Conservation (phyloP, 805 yeast genomes). For the Candida maltosa region DNA sequence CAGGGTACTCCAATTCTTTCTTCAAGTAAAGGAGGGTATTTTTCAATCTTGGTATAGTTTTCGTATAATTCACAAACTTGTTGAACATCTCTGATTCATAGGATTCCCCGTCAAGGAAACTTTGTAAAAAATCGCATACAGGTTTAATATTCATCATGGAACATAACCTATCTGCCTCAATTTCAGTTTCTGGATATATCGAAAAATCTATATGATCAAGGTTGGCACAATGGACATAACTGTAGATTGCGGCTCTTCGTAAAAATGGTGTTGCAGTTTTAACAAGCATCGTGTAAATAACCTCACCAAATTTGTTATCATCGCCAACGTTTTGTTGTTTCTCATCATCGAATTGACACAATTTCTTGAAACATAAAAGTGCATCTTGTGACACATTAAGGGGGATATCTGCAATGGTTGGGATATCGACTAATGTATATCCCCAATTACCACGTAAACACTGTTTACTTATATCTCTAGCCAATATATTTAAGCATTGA, state of each 20-base stretch:
- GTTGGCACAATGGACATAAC: conserved; percentile 51
- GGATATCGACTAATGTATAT: conserved; percentile 35
- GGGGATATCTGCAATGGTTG: conserved; percentile 21
- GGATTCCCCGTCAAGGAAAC: conserved; percentile 12
- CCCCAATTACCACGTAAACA: conserved; percentile 19
- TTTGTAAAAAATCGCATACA: conserved; percentile 20
- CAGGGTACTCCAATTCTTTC: conserved; percentile 57
- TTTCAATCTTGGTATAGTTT: conserved; percentile 1
- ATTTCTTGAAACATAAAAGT: conserved; percentile 21
- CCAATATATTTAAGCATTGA: conserved; percentile 35
- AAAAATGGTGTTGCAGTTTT: conserved; percentile 62
- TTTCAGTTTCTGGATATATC: conserved; percentile 13
- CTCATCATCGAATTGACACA: conserved; percentile 7
- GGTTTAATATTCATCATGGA: conserved; percentile 39
- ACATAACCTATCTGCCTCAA: conserved; percentile 57
- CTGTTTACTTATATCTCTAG: conserved; percentile 23
- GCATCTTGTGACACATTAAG: conserved; percentile 17
- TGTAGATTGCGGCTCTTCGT: conserved; percentile 57
- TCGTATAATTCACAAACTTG: conserved; percentile 14
- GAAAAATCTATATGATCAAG: conserved; percentile 24
- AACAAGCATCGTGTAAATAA: conserved; percentile 52
- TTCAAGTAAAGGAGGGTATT: conserved; percentile 12
- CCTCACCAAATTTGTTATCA: conserved; percentile 28
- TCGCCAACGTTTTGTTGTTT: conserved; percentile 12
- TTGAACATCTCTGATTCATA: conserved; percentile 24